Conservation (phyloP, 768 basidiomycete species). For the Boletus sensibilis region DNA sequence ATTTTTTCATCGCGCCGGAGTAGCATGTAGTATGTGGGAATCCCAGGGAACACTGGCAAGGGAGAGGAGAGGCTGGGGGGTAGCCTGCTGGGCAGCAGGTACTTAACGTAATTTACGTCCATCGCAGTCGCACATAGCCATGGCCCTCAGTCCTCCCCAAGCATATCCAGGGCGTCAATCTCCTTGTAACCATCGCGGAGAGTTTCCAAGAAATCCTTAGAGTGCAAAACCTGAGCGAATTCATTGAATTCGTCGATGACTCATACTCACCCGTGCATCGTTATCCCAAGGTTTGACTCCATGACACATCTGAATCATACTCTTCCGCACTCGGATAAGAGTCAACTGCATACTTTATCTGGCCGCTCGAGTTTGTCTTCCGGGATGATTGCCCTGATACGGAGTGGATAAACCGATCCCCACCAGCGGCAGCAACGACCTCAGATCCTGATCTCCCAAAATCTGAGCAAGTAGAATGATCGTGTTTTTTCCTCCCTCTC, state of each 20-base stretch:
- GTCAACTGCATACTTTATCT: no score
- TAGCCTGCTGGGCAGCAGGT: no score
- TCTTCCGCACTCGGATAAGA: conserved; percentile 32
- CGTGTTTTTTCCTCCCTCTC: neutral
- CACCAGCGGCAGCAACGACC: neutral
- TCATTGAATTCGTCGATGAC: neutral
- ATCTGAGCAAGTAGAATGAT: neutral
- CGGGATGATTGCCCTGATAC: neutral
- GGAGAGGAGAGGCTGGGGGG: no score
- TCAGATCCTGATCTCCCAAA: neutral
- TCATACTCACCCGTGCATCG: conserved; percentile 34
- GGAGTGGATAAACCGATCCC: no score
- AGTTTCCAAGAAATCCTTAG: conserved; percentile 3
- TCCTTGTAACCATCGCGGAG: neutral
- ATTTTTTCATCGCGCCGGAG: no score
- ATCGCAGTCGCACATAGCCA: no score
- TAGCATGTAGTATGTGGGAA: no score
- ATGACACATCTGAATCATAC: conserved; percentile 33
- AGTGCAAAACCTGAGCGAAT: neutral
- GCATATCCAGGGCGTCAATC: neutral
- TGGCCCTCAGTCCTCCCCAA: neutral
- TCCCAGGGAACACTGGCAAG: no score
- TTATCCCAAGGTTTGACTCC: conserved; percentile 46
- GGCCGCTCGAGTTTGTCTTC: neutral
- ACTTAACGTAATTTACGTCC: no score